Evolutionary conservation across 371 early-diverging fungal genomes (phyloP).

Genomic region (Nematocida homosporus): DNA sequence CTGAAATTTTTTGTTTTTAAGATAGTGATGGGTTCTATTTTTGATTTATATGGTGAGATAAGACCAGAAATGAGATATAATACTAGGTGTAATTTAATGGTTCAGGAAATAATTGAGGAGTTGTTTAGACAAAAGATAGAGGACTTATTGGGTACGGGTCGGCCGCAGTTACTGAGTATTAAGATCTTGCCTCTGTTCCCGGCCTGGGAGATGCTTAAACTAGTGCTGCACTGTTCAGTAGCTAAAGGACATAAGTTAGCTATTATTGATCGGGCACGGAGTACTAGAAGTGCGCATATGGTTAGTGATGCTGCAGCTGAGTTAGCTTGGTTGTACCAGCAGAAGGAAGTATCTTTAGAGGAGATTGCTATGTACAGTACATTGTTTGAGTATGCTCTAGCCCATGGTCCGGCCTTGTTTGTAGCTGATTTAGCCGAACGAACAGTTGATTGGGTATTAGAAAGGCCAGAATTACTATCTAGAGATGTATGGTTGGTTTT

Average conservation of each 20-base stretch:
- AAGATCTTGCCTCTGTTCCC: conserved; percentile 12
- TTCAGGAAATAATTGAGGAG: neutral
- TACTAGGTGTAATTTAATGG: neutral
- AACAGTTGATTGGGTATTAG: no score
- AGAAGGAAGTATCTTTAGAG: no score
- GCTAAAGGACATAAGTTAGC: conserved; percentile 4
- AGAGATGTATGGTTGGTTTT: no score
- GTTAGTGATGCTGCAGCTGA: no score
- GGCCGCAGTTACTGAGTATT: neutral
- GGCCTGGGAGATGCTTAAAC: conserved; percentile 36
- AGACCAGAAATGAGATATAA: neutral
- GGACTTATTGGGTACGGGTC: neutral
- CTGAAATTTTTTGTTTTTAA: conserved; percentile 31
- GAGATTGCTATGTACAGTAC: no score
- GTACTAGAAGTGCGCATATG: no score
- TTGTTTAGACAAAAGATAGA: neutral
- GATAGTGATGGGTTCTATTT: conserved; percentile 10
- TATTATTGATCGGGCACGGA: no score
- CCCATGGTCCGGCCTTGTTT: no score
- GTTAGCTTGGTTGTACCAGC: no score
- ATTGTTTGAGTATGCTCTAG: no score
- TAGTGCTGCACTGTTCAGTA: neutral
- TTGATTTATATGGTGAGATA: conserved; percentile 12
- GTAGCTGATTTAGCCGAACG: no score
- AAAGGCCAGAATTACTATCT: no score